Evolutionary conservation across 148 eudicot genomes (phyloP).

Genomic region (Silene conica): DNA sequence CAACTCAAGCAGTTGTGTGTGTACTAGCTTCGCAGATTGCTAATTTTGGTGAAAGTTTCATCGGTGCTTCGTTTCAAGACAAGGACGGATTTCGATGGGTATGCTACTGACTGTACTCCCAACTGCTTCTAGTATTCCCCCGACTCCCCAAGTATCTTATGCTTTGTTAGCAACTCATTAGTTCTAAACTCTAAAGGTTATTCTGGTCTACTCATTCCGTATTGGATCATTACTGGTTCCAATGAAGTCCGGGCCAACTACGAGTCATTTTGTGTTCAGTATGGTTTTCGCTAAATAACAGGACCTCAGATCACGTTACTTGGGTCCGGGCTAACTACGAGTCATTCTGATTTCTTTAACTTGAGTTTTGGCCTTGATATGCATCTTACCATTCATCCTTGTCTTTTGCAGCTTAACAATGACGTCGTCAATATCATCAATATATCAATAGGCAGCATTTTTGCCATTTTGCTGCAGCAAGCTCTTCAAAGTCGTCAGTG

Average conservation of each 20-base stretch:
- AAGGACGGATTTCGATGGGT: conserved; percentile 89
- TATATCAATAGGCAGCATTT: conserved; percentile 75
- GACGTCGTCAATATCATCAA: conserved; percentile 82
- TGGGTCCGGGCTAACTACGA: too few relatives aligned
- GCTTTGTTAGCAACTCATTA: too few relatives aligned
- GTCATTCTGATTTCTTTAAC: too few relatives aligned
- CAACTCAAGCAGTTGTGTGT: conserved; percentile 56
- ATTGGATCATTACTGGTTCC: too few relatives aligned
- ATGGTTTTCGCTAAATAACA: too few relatives aligned
- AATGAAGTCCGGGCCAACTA: too few relatives aligned
- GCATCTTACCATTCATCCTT: neutral
- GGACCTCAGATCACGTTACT: too few relatives aligned
- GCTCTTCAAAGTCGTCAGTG: conserved; percentile 33
- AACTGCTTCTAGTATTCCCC: neutral
- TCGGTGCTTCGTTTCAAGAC: conserved; percentile 84
- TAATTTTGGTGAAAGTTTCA: conserved; percentile 82
- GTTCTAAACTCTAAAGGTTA: too few relatives aligned
- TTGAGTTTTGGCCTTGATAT: too few relatives aligned
- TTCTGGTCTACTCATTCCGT: too few relatives aligned
- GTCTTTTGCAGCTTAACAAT: conserved; percentile 69
- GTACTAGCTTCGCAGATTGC: conserved; percentile 89
- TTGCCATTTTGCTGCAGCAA: conserved; percentile 69
- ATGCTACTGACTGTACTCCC: conserved; percentile 21
- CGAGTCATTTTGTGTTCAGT: too few relatives aligned
- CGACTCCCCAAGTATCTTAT: too few relatives aligned